Conservation (phyloP, 768 basidiomycete genomes). For the Baorangia bicolor region DNA sequence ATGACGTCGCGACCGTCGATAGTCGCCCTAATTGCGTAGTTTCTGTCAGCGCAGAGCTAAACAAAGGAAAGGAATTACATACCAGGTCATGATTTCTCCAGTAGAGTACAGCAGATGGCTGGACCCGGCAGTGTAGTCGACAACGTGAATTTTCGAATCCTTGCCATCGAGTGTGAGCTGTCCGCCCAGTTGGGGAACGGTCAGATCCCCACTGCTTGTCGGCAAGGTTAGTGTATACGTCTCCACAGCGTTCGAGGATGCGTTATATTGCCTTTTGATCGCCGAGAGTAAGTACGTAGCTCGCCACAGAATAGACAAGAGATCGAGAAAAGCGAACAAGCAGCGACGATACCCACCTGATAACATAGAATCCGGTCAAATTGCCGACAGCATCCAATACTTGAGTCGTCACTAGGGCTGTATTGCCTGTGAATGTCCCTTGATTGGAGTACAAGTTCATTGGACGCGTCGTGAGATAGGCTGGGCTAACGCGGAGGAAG, state of each 20-base stretch:
- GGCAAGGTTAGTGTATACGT: slow-evolving; percentile 42
- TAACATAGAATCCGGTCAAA: slow-evolving; percentile 46
- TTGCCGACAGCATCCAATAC: slow-evolving; percentile 48
- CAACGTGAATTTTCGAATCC: slow-evolving; percentile 52
- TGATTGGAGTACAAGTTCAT: slow-evolving; percentile 40
- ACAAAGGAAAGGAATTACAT: neutral
- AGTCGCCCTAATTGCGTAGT: slow-evolving; percentile 37
- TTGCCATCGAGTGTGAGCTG: slow-evolving; percentile 46
- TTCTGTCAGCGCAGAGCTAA: neutral
- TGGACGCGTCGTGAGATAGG: slow-evolving; percentile 48
- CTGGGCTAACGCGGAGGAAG: slow-evolving; percentile 50
- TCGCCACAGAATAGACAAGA: neutral
- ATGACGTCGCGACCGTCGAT: slow-evolving; percentile 49
- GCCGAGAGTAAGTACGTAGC: neutral
- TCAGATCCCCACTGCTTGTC: slow-evolving; percentile 44
- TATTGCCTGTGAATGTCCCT: slow-evolving; percentile 48
- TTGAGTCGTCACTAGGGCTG: slow-evolving; percentile 50
- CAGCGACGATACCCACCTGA: slow-evolving; percentile 14
- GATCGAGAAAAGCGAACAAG: neutral
- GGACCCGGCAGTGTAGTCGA: slow-evolving; percentile 47
- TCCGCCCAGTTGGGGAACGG: slow-evolving; percentile 44
- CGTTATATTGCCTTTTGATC: slow-evolving; percentile 14
- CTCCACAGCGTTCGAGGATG: slow-evolving; percentile 8
- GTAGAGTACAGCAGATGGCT: slow-evolving; percentile 47
- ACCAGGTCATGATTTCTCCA: slow-evolving; percentile 51